Conservation (phyloP, 257 asterid species). For the Ocimum tenuiflorum region DNA sequence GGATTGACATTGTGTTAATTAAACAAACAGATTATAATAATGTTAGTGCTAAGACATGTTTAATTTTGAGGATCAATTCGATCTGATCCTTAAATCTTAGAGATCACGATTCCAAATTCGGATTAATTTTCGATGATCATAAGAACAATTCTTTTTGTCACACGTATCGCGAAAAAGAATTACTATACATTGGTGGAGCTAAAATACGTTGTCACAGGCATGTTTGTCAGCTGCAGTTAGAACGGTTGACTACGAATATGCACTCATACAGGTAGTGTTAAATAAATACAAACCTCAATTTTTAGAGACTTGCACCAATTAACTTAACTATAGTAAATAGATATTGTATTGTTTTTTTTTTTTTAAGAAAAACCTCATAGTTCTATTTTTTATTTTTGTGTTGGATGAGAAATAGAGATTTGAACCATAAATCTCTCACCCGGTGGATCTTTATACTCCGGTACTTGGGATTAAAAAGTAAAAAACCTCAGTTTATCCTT, state of each 20-base stretch:
- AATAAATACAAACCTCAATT: too few species aligned
- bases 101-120: slow-evolving; percentile 5
- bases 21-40: neutral
- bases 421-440: too few species aligned
- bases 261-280: neutral
- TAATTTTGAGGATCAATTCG: slow-evolving; percentile 12
- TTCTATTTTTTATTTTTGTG: too few species aligned
- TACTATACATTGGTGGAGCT: neutral
- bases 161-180: neutral
- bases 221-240: slow-evolving; percentile 6
- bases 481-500: too few species aligned
- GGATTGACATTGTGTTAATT: neutral
- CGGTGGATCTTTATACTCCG: too few species aligned
- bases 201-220: neutral
- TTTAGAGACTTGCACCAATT: too few species aligned
- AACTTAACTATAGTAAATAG: too few species aligned
- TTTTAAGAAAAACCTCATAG: too few species aligned
- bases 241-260: neutral
- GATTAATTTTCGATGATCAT: slow-evolving; percentile 2
- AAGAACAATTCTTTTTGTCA: neutral
- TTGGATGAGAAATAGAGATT: too few species aligned
- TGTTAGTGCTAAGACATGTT: slow-evolving; percentile 16
- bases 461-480: too few species aligned
- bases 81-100: slow-evolving; percentile 20
- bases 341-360: too few species aligned